phyloP scores from a whole-genome alignment of 2,329 filamentous ascomycete species.

The Colletotrichum orchidophilum region DNA sequence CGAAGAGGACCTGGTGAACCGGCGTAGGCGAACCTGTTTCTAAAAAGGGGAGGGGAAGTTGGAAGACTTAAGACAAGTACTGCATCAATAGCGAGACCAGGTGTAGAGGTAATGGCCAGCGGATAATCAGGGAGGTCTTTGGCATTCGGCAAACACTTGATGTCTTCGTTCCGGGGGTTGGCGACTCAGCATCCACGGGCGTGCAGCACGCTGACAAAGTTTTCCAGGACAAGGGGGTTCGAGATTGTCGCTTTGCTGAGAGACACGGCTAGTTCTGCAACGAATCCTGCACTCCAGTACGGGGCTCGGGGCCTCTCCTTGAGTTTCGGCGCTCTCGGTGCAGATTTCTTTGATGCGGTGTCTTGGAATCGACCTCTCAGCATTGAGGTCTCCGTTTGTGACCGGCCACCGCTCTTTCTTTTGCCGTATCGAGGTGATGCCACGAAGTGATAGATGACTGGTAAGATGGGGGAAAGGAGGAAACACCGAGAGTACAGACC shows the following conservation, averaged over 20 bases:
- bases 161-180: slow-evolving; percentile 24
- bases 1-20: slow-evolving; percentile 19
- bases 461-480: slow-evolving; percentile 29
- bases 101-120: slow-evolving; percentile 16
- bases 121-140: slow-evolving; percentile 28
- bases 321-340: slow-evolving; percentile 51
- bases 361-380: slow-evolving; percentile 60
- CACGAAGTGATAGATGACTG: slow-evolving; percentile 52
- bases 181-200: slow-evolving; percentile 11
- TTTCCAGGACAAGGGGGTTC: slow-evolving; percentile 40
- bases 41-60: slow-evolving; percentile 34
- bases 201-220: slow-evolving; percentile 37
- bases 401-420: slow-evolving; percentile 59
- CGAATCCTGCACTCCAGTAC: slow-evolving; percentile 21
- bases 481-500: slow-evolving; percentile 22
- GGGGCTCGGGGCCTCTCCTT: slow-evolving; percentile 13
- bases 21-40: slow-evolving; percentile 15
- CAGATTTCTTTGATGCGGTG: slow-evolving; percentile 57
- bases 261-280: slow-evolving; percentile 18
- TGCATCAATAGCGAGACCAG: slow-evolving; percentile 37
- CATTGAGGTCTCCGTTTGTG: slow-evolving; percentile 56
- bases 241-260: slow-evolving; percentile 47
- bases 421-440: slow-evolving; percentile 48
- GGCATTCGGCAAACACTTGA: slow-evolving; percentile 28
- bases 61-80: slow-evolving; percentile 44